These are phyloP conservation scores for Aspergillus niger DNA, from an alignment of 2,329 filamentous ascomycete species.

Conservation along the genomic window DNA sequence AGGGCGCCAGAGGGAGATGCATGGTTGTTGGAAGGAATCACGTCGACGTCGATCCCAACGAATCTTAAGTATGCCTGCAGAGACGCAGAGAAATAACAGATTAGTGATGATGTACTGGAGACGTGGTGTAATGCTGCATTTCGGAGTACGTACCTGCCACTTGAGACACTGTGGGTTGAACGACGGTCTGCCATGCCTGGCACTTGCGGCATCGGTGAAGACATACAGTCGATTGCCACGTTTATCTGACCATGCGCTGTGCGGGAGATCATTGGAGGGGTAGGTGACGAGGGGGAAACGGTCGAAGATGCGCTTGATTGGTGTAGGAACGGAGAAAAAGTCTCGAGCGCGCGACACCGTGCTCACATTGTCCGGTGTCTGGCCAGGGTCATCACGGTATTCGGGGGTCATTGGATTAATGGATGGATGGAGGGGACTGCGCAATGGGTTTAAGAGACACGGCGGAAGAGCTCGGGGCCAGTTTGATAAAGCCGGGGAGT, in stretches of 20 bases:
- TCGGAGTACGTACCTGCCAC: constrained; percentile 79
- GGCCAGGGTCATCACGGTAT: constrained; percentile 26
- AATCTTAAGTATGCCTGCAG: constrained; percentile 79
- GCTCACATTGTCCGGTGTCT: constrained; percentile 26
- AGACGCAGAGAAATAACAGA: background rate
- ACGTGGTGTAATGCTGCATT: background rate
- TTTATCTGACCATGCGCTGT: constrained; percentile 54
- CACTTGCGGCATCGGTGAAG: constrained; percentile 70
- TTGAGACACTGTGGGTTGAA: constrained; percentile 93
- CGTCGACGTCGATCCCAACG: constrained; percentile 65
- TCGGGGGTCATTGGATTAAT: constrained; percentile 30
- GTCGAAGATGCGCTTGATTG: constrained; percentile 82
- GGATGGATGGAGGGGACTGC: background rate
- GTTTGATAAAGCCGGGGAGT: background rate
- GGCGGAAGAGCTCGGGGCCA: background rate
- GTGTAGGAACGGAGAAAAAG: constrained; percentile 59
- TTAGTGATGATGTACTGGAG: constrained; percentile 5
- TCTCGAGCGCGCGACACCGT: constrained; percentile 28
- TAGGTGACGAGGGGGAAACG: constrained; percentile 77
- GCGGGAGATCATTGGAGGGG: constrained; percentile 72
- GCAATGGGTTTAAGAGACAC: background rate
- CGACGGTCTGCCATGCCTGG: constrained; percentile 64
- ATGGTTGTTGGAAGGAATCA: constrained; percentile 81
- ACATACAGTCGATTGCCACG: constrained; percentile 68
- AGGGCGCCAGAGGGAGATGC: constrained; percentile 86